Conservation (phyloP, 768 basidiomycete species). For the Basidioascus undulatus region DNA sequence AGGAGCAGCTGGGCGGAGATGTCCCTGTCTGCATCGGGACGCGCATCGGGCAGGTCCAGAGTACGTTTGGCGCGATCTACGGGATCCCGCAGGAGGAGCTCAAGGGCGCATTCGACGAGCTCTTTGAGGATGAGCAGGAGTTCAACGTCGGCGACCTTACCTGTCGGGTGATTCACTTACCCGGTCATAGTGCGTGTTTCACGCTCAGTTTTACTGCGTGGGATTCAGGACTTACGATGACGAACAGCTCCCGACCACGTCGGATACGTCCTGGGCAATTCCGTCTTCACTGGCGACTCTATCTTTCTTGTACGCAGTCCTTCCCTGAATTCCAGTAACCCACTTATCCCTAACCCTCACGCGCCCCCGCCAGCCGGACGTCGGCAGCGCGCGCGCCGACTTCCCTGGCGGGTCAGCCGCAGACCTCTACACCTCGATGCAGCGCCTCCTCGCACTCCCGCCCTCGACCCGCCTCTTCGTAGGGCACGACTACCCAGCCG, state of each 20-base stretch:
- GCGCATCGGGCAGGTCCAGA: slow-evolving; percentile 10
- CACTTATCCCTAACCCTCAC: background rate
- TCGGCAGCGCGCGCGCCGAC: slow-evolving; percentile 14
- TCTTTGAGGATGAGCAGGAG: slow-evolving; percentile 11
- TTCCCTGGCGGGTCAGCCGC: slow-evolving; percentile 13
- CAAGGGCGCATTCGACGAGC: slow-evolving; percentile 11
- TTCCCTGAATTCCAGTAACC: background rate
- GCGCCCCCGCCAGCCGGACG: slow-evolving; percentile 7
- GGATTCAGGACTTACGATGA: too few relatives aligned
- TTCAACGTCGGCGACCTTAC: slow-evolving; percentile 9
- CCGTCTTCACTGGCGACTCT: slow-evolving; percentile 13
- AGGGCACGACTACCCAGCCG: slow-evolving; percentile 13
- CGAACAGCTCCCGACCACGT: slow-evolving; percentile 3
- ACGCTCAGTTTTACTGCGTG: too few relatives aligned
- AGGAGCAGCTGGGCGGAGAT: background rate
- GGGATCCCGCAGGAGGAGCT: slow-evolving; percentile 6
- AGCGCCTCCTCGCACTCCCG: slow-evolving; percentile 12
- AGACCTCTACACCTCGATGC: slow-evolving; percentile 11
- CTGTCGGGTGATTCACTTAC: slow-evolving; percentile 9
- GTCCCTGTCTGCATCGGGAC: slow-evolving; percentile 9
- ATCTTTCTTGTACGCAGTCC: slow-evolving; percentile 8
- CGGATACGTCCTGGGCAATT: slow-evolving; percentile 8
- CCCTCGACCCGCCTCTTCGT: slow-evolving; percentile 11
- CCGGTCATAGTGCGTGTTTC: slow-evolving; percentile 13
- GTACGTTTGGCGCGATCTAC: slow-evolving; percentile 9